Base-by-base conservation (phyloP, 164 flowering plant species). In the Liquidambar formosana region DNA sequence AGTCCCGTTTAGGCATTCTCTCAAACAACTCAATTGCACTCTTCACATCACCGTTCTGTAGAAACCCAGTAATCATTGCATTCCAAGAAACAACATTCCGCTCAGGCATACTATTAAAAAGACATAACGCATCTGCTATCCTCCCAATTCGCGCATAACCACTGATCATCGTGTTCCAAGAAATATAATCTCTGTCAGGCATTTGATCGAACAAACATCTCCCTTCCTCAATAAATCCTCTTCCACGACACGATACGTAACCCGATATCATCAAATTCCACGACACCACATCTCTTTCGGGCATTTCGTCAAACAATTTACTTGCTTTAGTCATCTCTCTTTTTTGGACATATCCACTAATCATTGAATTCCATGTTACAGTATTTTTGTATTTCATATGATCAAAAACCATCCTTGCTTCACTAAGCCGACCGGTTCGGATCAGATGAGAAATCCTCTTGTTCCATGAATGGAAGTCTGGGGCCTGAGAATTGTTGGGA, bases 121-220 rank as follows among this genome's bases (percentile, higher is more conserved):
- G 75, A 47, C 21, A 18, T 23, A 77, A 46, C 0, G 85, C 85
- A 44, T 80, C 85, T 54, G 61, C 81, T 73, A 82, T 75, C 67
- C 70, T 75, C 43, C 85, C 77, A 58, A 53, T 57, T 70, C 67
- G 75, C 0, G 85, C 78, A 64, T 82, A 84, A 54, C 88, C 88
- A 65, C 85, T 82, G 23, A 84, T 78, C 81, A 84, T 77, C 4
- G 85, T 82, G 71, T 84, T 84, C 85, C 85, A 84, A 0, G 87
- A 78, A 61, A 80, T 70, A 45, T 54, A 53, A 67, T 82, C 84
- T 49, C 83, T 69, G 43, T 64, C 71, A 8, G 82, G 85, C 84
- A 82, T 84, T 61, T 33, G 25, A 63, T 82, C 85, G 57, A 84
- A 84, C 81, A 84, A 33, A 28, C 22, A 8, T 28, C 77, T 72